Evolutionary conservation across 208 protist species (phyloP), one percentile per base, ranked within the genome.

Genomic region (Spongospora subterranea): DNA sequence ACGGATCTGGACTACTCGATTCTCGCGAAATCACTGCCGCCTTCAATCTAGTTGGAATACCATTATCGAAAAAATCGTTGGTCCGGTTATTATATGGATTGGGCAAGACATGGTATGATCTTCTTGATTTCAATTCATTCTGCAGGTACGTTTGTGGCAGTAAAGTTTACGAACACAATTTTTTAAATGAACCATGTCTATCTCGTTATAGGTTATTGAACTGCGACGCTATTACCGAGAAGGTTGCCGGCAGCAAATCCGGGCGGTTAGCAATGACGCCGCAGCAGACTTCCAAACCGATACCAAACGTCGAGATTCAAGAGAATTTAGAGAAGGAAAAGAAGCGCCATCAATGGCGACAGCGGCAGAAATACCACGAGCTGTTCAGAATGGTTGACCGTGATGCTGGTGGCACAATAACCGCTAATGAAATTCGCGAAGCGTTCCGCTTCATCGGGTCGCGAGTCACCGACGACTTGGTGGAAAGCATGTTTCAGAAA

Each of bases 71-170:
- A 82, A 20, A 6, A 35, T 35, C 35, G 35, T n/a, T 82, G 11
- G n/a, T 39, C 17, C 71, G 71, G 71, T 43, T 82, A n/a, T n/a
- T 82, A 13, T 6, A 35, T 6, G 11, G 6, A n/a, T 40, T 82
- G 6, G 40, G 71, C 71, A 82, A 82, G 40, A 82, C 71, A 20
- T 35, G n/a, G 71, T 82, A 82, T n/a, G 71, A 82, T n/a, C 6
- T 17, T 43, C 35, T 82, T 6, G 40, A 82, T 43, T 35, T 82
- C 71, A n/a, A 82, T n/a, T 20, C 11, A 6, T 82, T 82, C n/a
- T 82, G 6, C 17, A 82, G n/a, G 71, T 82, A 35, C 35, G 71
- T 29, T 32, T 65, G 20, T 29, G 20, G 29, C 54, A 65, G 54
- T 17, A 29, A 29, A 32, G 29, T 65, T 32, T 29, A 29, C 29